phyloP scores from a whole-genome alignment of 2,329 filamentous ascomycete genomes.

The Xylaria sp. region DNA sequence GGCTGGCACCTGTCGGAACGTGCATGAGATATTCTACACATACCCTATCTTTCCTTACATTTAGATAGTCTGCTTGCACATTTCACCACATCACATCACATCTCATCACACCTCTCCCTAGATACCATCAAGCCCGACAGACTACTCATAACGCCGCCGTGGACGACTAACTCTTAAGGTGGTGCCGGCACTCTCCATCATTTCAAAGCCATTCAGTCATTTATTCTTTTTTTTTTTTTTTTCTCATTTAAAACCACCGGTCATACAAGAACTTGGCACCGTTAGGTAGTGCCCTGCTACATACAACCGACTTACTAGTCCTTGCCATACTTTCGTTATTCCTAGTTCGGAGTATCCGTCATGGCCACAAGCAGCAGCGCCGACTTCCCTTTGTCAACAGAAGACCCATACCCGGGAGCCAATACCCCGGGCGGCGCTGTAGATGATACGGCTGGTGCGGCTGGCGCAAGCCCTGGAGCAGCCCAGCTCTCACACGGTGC shows the following conservation, averaged over 20 bases:
- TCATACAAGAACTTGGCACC: constrained; percentile 2
- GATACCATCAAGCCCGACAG: no score
- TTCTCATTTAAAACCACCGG: background rate
- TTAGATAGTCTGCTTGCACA: constrained; percentile 30
- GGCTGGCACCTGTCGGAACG: constrained; percentile 29
- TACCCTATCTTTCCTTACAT: constrained; percentile 17
- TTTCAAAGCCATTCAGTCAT: background rate
- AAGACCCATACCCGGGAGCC: constrained; percentile 24
- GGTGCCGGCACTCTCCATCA: constrained; percentile 3
- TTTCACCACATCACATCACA: constrained; percentile 31
- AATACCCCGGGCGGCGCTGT: constrained; percentile 46
- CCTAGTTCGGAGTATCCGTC: constrained; percentile 12
- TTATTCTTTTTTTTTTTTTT: constrained; percentile 8
- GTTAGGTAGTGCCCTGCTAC: background rate
- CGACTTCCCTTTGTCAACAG: constrained; percentile 24
- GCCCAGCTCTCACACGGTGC: constrained; percentile 71
- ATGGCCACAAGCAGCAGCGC: constrained; percentile 24
- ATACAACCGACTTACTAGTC: background rate
- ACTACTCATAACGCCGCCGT: constrained; percentile 11
- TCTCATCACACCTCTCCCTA: constrained; percentile 24
- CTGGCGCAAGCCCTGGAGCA: constrained; percentile 64
- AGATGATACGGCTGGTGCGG: constrained; percentile 67
- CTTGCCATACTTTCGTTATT: constrained; percentile 2
- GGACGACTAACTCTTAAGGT: constrained; percentile 12
- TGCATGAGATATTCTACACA: constrained; percentile 28